Evolutionary conservation across 768 basidiomycete species (phyloP), one percentile per base, ranked within the genome.

Genomic region (Termitomyces sp.): DNA sequence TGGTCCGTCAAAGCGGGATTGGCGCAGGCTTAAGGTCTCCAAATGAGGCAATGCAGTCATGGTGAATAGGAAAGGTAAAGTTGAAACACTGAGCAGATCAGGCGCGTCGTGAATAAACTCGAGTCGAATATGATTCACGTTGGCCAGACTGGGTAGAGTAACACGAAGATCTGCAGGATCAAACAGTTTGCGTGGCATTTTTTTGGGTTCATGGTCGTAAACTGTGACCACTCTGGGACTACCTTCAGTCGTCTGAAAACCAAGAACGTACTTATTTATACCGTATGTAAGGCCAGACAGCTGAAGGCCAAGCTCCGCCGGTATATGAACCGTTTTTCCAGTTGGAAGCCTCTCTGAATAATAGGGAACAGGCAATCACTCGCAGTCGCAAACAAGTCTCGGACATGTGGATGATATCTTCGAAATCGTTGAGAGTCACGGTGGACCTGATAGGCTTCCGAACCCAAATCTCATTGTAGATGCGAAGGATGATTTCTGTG

Each of bases 201-300:
- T 31, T 15, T 14, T 11, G 25, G 12, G 9, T n/a, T 47, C 1
- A 40, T 5, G 14, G 20, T 57, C 45, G 20, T 37, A 57, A 15
- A 47, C 20, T 3, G 29, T 20, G 6, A 57, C 10, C 20, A 36
- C 43, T 45, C 56, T 57, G 14, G 7, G 9, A 15, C 5, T 32
- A 15, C 12, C 4, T 25, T 56, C 17, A 56, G 32, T 20, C 11
- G n/a, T 10, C 6, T 38, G 5, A 45, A 20, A 20, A 36, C 4
- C 11, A 12, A 12, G 34, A 6, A 8, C 3, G 36, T 25, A 4
- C 1, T 45, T 0, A 14, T 17, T 37, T 5, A 5, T 12, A 47
- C 56, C 32, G 56, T 34, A 57, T 57, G 20, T 57, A 47, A 46
- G 56, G 45, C 56, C 56, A 57, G 3, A 37, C 17, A 47, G 45